Conservation (phyloP, 345 rosid genomes). For the Eucalyptus sp. region DNA sequence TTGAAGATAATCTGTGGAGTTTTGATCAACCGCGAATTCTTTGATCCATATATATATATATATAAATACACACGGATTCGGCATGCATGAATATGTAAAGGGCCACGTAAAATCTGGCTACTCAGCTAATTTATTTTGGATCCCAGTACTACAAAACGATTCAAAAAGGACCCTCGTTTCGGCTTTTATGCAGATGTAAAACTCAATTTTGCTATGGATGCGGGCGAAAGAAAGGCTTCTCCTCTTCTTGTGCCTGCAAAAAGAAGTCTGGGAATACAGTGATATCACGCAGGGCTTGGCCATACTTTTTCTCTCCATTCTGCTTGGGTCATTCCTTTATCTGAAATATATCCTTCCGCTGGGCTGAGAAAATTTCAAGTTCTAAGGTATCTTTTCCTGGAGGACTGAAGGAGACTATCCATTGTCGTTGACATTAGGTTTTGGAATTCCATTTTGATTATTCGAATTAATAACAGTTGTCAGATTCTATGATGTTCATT, state of each 20-base stretch:
- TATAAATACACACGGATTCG: neutral
- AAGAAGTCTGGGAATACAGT: neutral
- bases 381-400: neutral
- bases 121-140: neutral
- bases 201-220: neutral
- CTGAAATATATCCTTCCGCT: neutral
- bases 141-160: neutral
- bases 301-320: neutral
- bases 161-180: too few species aligned
- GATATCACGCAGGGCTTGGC: neutral
- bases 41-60: too few species aligned
- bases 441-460: neutral
- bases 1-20: too few species aligned
- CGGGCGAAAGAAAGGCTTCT: neutral
- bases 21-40: too few species aligned
- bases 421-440: neutral
- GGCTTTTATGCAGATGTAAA: neutral
- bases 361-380: neutral
- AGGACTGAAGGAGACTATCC: neutral
- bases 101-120: neutral
- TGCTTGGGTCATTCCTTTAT: neutral
- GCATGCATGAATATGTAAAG: neutral
- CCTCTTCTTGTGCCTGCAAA: neutral
- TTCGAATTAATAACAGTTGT: neutral
- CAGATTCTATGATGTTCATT: neutral